Evolutionary conservation across 495 filamentous ascomycete genomes (phyloP).

Genomic region (Aspergillus saccharolyticus): DNA sequence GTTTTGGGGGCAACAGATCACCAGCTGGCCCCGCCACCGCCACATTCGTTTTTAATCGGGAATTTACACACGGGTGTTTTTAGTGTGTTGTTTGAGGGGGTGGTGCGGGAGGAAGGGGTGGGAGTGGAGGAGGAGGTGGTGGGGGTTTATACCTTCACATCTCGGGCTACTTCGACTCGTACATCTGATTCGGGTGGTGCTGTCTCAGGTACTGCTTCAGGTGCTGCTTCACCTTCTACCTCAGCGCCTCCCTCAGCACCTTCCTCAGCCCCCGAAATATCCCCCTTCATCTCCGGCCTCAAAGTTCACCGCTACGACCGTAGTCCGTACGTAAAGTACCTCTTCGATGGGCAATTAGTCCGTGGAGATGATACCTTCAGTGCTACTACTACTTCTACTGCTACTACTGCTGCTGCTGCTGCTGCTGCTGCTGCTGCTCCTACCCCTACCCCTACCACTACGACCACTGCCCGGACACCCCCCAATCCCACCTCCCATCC

Average conservation of each 20-base stretch:
- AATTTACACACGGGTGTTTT: constrained; percentile 31
- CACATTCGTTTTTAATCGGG: constrained; percentile 31
- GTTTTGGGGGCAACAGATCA: no score
- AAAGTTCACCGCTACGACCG: constrained; percentile 33
- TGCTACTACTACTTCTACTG: neutral
- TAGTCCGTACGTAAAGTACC: constrained; percentile 32
- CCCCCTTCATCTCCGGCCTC: constrained; percentile 13
- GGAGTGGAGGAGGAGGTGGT: neutral
- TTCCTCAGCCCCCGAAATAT: neutral
- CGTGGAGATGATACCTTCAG: no score
- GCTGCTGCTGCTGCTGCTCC: constrained; percentile 1
- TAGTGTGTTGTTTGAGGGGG: constrained; percentile 14
- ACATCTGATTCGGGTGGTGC: no score
- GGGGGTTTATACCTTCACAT: no score
- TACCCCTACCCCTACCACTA: no score
- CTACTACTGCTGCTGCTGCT: constrained; percentile 1
- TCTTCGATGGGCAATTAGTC: constrained; percentile 22
- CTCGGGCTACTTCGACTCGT: no score
- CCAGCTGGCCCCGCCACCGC: constrained; percentile 11
- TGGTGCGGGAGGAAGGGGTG: no score
- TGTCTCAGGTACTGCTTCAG: no score
- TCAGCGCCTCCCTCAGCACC: no score
- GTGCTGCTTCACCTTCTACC: no score
- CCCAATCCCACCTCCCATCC: no score
- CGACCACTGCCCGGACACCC: no score